A percentile compares a stretch with the other conserved stretches of the same genome.
These are phyloP conservation scores for Globisporangium mamillatum DNA, from an alignment of 352 stramenopile genomes.

Conservation along the genomic window DNA sequence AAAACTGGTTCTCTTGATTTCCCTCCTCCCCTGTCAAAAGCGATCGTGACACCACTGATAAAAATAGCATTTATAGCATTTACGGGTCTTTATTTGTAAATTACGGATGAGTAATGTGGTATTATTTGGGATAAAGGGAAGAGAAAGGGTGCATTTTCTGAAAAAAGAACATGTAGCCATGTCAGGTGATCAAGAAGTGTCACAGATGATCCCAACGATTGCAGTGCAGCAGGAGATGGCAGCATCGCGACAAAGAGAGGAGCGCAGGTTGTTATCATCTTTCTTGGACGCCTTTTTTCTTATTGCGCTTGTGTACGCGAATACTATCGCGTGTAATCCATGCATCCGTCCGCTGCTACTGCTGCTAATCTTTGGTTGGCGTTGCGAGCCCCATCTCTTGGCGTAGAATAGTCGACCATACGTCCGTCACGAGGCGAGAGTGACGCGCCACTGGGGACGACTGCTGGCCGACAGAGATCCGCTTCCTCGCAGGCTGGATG, in stretches of 20 bases:
- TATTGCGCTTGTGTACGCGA: neutral
- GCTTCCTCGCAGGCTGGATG: slow-evolving; percentile 21
- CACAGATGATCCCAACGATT: neutral
- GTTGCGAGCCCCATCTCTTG: slow-evolving; percentile 17
- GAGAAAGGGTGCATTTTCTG: neutral
- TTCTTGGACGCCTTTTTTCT: no score
- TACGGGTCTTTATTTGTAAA: no score
- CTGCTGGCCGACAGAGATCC: neutral
- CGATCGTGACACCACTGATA: neutral
- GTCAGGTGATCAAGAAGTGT: neutral
- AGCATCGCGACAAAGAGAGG: neutral
- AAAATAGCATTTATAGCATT: neutral
- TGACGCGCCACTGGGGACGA: slow-evolving; percentile 17
- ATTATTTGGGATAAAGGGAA: neutral
- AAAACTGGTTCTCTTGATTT: slow-evolving; percentile 1
- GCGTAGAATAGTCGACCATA: slow-evolving; percentile 42
- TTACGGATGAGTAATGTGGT: no score
- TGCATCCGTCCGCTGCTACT: neutral
- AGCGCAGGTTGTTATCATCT: neutral
- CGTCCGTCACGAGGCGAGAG: slow-evolving; percentile 20
- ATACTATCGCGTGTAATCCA: neutral
- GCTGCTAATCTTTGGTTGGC: neutral
- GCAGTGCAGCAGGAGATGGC: neutral
- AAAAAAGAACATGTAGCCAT: neutral
- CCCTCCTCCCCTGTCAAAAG: neutral